A percentile compares a stretch with the other conserved stretches of the same genome.
phyloP scores from a whole-genome alignment of 1,139 yeast species.

The Protomyces pachydermus region DNA sequence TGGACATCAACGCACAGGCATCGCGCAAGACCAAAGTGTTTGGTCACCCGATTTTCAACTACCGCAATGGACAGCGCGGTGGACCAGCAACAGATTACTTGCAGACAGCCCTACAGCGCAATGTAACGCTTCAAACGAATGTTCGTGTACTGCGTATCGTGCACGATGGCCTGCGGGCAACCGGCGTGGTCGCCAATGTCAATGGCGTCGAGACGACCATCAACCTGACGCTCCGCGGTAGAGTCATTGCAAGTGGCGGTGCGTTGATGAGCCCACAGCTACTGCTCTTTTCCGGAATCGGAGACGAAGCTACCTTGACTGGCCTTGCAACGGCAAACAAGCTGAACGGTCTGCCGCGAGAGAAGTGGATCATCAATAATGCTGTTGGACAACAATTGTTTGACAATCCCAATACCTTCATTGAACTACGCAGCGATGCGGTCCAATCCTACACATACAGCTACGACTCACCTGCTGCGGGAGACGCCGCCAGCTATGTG shows the following conservation, averaged over 20 bases:
- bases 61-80: constrained; percentile 5
- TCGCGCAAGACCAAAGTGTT: not conserved
- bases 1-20: not conserved
- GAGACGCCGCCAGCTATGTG: not conserved
- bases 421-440: not conserved
- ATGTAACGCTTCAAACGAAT: not conserved
- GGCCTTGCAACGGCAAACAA: not conserved
- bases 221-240: not conserved
- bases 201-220: not conserved
- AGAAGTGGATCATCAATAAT: constrained; percentile 3
- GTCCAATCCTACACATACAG: constrained; percentile 4
- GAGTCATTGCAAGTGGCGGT: constrained; percentile 1
- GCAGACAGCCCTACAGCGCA: constrained; percentile 3
- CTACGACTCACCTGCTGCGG: not conserved
- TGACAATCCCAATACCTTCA: constrained; percentile 11
- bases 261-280: constrained; percentile 2
- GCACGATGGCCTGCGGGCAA: not conserved
- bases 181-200: not conserved
- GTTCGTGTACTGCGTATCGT: not conserved
- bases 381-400: not conserved
- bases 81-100: constrained; percentile 6
- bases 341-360: not conserved
- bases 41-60: constrained; percentile 8
- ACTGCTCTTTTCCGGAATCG: constrained; percentile 3
- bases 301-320: not conserved